Evolutionary conservation across 2,329 filamentous ascomycete species (phyloP).

Genomic region (Zarea fungicola): DNA sequence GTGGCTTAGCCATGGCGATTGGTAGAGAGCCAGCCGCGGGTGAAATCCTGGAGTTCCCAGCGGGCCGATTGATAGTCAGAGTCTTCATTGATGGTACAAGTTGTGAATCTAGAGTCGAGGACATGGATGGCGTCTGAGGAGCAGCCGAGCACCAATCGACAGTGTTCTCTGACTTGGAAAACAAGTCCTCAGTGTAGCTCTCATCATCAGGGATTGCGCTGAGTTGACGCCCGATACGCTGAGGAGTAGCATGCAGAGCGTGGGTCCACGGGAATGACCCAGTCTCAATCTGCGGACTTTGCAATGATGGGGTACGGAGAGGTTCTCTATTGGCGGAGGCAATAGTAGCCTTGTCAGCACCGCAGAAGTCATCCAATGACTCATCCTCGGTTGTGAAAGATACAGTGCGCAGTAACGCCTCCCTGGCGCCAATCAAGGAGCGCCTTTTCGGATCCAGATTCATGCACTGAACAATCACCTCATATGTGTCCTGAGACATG

Average conservation of each 20-base stretch:
- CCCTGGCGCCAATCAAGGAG: slow-evolving; percentile 70
- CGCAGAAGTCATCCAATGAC: slow-evolving; percentile 87
- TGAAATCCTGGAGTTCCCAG: slow-evolving; percentile 40
- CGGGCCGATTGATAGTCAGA: slow-evolving; percentile 48
- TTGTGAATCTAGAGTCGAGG: slow-evolving; percentile 78
- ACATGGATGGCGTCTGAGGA: slow-evolving; percentile 72
- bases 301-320: slow-evolving; percentile 89
- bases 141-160: slow-evolving; percentile 76
- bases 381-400: slow-evolving; percentile 95
- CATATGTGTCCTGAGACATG: slow-evolving; percentile 97
- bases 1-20: slow-evolving; percentile 73
- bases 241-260: slow-evolving; percentile 72
- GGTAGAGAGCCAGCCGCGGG: slow-evolving; percentile 65
- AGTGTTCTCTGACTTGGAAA: slow-evolving; percentile 68
- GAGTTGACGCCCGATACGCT: slow-evolving; percentile 70
- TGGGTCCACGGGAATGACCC: slow-evolving; percentile 95
- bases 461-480: slow-evolving; percentile 87
- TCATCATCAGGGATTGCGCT: slow-evolving; percentile 79
- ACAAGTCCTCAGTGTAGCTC: slow-evolving; percentile 79
- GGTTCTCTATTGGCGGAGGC: slow-evolving; percentile 90
- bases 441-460: slow-evolving; percentile 86
- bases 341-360: slow-evolving; percentile 68
- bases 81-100: slow-evolving; percentile 78
- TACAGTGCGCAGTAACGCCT: slow-evolving; percentile 72
- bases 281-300: slow-evolving; percentile 74